These are phyloP conservation scores for Aureobasidium sp. DNA, from an alignment of 2,329 filamentous ascomycete species.

Conservation along the genomic window DNA sequence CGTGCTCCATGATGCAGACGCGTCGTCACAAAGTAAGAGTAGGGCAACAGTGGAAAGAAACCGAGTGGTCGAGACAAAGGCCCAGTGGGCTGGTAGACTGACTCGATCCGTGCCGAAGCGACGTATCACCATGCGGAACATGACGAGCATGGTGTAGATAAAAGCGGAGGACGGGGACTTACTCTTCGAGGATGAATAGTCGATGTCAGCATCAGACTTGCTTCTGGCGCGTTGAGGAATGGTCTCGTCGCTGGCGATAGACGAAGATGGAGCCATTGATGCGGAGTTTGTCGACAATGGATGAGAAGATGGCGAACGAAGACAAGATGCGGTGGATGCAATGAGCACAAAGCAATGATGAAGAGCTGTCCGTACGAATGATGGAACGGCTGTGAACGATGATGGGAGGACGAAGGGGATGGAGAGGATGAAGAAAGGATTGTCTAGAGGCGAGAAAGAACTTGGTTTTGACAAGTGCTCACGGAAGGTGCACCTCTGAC, in stretches of 20 bases:
- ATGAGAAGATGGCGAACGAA: not conserved
- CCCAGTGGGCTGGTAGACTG: not conserved
- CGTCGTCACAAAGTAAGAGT: not conserved
- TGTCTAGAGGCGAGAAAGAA: not conserved
- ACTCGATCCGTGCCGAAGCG: not conserved
- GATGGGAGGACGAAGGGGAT: not conserved
- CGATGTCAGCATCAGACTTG: not conserved
- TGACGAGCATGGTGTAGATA: not conserved
- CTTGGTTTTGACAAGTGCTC: not conserved
- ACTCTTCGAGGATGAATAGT: not conserved
- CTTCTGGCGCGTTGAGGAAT: not conserved
- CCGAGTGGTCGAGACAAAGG: not conserved
- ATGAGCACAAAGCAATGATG: slow-evolving; percentile 4
- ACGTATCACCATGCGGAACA: not conserved
- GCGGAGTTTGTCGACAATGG: not conserved
- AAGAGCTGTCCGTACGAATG: not conserved
- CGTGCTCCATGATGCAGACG: not conserved
- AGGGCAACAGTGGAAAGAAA: not conserved
- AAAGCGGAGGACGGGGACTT: not conserved
- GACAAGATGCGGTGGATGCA: not conserved
- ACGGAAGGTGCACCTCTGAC: not conserved
- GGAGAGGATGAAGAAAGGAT: not conserved
- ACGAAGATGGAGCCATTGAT: slow-evolving; percentile 3
- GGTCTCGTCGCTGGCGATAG: not conserved
- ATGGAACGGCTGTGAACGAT: slow-evolving; percentile 1